Conservation (phyloP, 768 basidiomycete species). For the Boletus pseudopeckii region DNA sequence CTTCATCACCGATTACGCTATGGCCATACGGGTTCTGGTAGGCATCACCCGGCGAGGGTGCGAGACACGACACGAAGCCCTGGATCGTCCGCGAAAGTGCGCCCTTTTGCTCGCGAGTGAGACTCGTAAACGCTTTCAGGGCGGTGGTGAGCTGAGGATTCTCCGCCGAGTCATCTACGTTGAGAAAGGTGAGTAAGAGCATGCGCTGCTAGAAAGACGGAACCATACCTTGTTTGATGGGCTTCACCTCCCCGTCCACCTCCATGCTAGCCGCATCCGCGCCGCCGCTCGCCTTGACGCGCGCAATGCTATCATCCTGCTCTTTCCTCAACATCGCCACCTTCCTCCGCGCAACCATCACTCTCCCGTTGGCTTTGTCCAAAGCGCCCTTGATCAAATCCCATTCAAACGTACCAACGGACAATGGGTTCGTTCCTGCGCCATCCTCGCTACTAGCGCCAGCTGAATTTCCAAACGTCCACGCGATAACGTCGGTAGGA, state of each 20-base stretch:
- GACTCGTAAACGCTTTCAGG: conserved; percentile 68
- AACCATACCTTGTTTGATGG: conserved; percentile 39
- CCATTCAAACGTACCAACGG: conserved; percentile 73
- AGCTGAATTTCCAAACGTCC: conserved; percentile 68
- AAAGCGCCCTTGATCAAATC: conserved; percentile 76
- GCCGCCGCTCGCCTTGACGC: conserved; percentile 60
- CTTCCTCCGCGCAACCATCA: conserved; percentile 71
- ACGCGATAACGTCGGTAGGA: conserved; percentile 83
- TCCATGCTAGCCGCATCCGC: conserved; percentile 52
- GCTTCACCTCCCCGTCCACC: conserved; percentile 72
- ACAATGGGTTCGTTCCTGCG: conserved; percentile 34
- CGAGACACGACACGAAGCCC: conserved; percentile 68
- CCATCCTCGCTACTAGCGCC: conserved; percentile 33
- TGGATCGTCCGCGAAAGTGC: conserved; percentile 71
- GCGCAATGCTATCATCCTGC: conserved; percentile 81
- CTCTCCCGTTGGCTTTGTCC: conserved; percentile 89
- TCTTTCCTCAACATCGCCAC: conserved; percentile 77
- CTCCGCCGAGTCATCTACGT: conserved; percentile 49
- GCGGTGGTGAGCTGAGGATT: conserved; percentile 68
- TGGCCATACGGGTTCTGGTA: conserved; percentile 51
- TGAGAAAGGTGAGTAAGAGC: conserved; percentile 1
- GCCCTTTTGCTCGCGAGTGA: conserved; percentile 73
- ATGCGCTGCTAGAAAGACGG: too few relatives aligned
- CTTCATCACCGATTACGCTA: conserved; percentile 57
- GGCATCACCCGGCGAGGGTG: conserved; percentile 37